Evolutionary conservation across 2,329 filamentous ascomycete genomes (phyloP).

Genomic region (Beauveria rudraprayagi): DNA sequence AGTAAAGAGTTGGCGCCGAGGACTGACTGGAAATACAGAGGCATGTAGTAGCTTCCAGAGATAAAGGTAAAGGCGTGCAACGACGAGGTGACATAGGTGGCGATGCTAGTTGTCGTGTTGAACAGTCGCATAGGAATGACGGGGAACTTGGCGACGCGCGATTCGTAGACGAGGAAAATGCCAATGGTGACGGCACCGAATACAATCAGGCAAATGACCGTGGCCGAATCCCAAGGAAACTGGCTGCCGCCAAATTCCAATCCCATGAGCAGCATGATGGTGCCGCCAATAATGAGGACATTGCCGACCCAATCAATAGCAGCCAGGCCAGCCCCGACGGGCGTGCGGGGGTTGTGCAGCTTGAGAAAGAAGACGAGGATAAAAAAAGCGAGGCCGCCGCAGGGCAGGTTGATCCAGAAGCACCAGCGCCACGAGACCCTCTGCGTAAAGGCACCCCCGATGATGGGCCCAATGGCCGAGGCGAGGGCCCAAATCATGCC

Average conservation of each 20-base stretch:
- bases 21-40: conserved; percentile 76
- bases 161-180: conserved; percentile 66
- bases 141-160: conserved; percentile 65
- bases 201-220: conserved; percentile 68
- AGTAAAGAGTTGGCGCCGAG: conserved; percentile 60
- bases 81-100: conserved; percentile 59
- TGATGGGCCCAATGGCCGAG: conserved; percentile 55
- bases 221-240: conserved; percentile 66
- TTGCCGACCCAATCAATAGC: conserved; percentile 54
- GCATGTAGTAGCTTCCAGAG: conserved; percentile 69
- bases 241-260: conserved; percentile 75
- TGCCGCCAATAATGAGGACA: conserved; percentile 61
- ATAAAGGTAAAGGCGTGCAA: conserved; percentile 73
- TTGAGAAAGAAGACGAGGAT: conserved; percentile 55
- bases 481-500: conserved; percentile 57
- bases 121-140: conserved; percentile 72
- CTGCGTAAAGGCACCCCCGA: conserved; percentile 61
- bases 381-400: conserved; percentile 37
- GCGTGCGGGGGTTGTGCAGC: conserved; percentile 59
- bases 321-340: conserved; percentile 51
- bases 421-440: conserved; percentile 62
- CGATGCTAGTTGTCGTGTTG: conserved; percentile 54
- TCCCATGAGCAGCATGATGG: conserved; percentile 78
- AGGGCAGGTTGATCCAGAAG: conserved; percentile 56
- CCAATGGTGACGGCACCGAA: conserved; percentile 58